Evolutionary conservation across 2,329 filamentous ascomycete species (phyloP).

Genomic region (Fusarium penzigii): DNA sequence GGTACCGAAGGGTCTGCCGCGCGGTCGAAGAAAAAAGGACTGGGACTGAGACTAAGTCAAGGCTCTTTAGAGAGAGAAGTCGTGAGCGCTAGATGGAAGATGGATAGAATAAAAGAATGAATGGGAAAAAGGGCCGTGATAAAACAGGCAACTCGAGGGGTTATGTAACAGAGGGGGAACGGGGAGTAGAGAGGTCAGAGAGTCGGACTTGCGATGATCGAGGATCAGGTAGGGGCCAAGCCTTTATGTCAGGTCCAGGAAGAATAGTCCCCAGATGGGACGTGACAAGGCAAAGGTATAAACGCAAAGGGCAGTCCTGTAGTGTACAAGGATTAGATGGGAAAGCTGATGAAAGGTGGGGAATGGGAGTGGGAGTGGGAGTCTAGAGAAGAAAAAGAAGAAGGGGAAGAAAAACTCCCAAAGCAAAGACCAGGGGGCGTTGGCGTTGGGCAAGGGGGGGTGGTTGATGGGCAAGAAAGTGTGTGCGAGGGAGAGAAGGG

Average conservation of each 20-base stretch:
- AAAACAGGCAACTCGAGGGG: conserved; percentile 15
- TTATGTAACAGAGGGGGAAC: conserved; percentile 19
- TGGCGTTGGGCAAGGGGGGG: conserved; percentile 2
- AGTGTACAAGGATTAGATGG: conserved; percentile 11
- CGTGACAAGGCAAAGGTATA: conserved; percentile 25
- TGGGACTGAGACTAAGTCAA: too few relatives aligned
- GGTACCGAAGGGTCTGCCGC: conserved; percentile 30
- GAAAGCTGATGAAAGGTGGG: conserved; percentile 20
- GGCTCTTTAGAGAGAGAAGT: not conserved
- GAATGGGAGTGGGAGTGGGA: conserved; percentile 21
- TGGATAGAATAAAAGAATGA: conserved; percentile 9
- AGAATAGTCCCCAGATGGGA: conserved; percentile 31
- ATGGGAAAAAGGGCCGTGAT: conserved; percentile 17
- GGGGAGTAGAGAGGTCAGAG: conserved; percentile 27
- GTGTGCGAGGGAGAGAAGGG: too few relatives aligned
- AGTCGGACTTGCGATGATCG: conserved; percentile 26
- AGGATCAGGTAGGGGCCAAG: conserved; percentile 32
- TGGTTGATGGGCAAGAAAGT: conserved; percentile 14
- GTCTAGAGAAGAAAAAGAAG: conserved; percentile 14
- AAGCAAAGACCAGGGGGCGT: conserved; percentile 17
- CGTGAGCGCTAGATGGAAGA: not conserved
- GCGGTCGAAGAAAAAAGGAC: conserved; percentile 4
- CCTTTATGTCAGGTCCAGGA: conserved; percentile 33
- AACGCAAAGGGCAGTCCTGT: too few relatives aligned
- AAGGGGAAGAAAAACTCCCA: conserved; percentile 20